These are phyloP conservation scores for Mycena pura DNA, from an alignment of 768 basidiomycete species.

Conservation along the genomic window DNA sequence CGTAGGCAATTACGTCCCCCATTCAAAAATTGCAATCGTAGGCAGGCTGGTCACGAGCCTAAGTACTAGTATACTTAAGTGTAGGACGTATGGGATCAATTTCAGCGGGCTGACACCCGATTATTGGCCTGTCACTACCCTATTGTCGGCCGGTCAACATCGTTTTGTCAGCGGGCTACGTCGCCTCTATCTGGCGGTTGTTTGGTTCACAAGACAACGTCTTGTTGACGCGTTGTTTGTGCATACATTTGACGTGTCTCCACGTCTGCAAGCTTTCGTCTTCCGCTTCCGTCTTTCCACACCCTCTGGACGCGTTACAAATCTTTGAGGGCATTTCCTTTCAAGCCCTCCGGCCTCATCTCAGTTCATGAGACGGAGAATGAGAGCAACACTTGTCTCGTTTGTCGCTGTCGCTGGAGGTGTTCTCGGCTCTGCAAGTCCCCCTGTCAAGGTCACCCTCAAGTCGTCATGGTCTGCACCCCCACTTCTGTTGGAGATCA, in stretches of 20 bases:
- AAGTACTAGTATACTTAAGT: too few relatives aligned
- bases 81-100: too few relatives aligned
- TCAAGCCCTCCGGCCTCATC: neutral
- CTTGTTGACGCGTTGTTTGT: neutral
- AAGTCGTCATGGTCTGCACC: conserved; percentile 73
- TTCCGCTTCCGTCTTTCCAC: neutral
- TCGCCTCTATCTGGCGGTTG: too few relatives aligned
- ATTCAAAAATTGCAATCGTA: too few relatives aligned
- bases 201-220: neutral
- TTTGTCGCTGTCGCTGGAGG: neutral
- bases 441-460: conserved; percentile 65
- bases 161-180: too few relatives aligned
- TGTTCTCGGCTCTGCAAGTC: conserved; percentile 32
- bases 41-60: too few relatives aligned
- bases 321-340: neutral
- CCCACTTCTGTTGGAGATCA: conserved; percentile 65
- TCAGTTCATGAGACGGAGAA: conserved; percentile 22
- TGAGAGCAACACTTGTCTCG: neutral
- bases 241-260: neutral
- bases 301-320: neutral
- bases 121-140: too few relatives aligned
- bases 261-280: too few relatives aligned
- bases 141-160: too few relatives aligned
- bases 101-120: too few relatives aligned
- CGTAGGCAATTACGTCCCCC: too few relatives aligned